Conservation (phyloP, 2,329 filamentous ascomycete genomes). For the Ceratocystis alfenasii region DNA sequence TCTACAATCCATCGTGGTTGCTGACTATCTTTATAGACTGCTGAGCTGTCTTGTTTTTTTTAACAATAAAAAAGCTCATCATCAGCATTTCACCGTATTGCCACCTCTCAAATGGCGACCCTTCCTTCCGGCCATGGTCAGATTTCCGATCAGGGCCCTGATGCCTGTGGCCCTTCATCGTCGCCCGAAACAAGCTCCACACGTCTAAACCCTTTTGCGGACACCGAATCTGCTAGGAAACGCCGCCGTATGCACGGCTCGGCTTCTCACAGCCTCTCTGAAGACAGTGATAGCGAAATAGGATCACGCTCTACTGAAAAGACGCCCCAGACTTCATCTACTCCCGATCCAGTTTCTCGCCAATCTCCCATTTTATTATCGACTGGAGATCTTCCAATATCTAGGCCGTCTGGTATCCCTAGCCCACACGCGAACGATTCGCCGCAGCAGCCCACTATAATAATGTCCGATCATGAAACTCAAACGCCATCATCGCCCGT, state of each 20-base stretch:
- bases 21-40: constrained; percentile 7
- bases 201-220: constrained; percentile 53
- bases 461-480: constrained; percentile 6
- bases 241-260: constrained; percentile 49
- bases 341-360: constrained; percentile 14
- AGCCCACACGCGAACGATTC: background rate
- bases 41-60: background rate
- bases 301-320: constrained; percentile 28
- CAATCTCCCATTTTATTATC: constrained; percentile 34
- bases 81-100: constrained; percentile 30
- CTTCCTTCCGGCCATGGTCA: constrained; percentile 1
- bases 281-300: constrained; percentile 36
- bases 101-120: constrained; percentile 6
- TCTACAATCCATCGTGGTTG: background rate
- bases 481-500: background rate
- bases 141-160: constrained; percentile 21
- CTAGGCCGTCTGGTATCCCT: background rate
- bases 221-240: constrained; percentile 47
- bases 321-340: constrained; percentile 27
- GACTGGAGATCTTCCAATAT: constrained; percentile 25
- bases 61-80: constrained; percentile 30
- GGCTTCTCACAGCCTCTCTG: constrained; percentile 43
- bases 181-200: constrained; percentile 48
- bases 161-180: constrained; percentile 43
- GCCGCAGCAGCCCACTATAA: background rate